A percentile compares a stretch with the other conserved stretches of the same genome.
phyloP scores from a whole-genome alignment of 768 basidiomycete genomes.

The Leccinum subgranulosum region DNA sequence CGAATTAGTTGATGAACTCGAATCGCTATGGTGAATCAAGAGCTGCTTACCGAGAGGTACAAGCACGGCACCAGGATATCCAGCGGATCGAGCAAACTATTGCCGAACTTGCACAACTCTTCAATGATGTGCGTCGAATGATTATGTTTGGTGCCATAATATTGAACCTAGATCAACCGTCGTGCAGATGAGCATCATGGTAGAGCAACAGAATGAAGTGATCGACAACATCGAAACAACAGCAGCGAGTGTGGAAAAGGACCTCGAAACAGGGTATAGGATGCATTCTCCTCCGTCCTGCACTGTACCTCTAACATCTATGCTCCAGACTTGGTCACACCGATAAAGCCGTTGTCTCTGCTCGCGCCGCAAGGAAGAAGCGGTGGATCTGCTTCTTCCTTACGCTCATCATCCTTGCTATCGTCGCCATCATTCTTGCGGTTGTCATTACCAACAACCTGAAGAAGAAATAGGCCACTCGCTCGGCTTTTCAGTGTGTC shows the following conservation, averaged over 20 bases:
- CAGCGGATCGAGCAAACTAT: conserved; percentile 93
- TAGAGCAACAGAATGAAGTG: conserved; percentile 91
- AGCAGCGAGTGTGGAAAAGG: conserved; percentile 71
- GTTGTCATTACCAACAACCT: conserved; percentile 50
- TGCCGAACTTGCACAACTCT: conserved; percentile 89
- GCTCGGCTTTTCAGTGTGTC: background rate
- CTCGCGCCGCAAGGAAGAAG: conserved; percentile 88
- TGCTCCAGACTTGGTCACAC: conserved; percentile 69
- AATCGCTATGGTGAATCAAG: conserved; percentile 89
- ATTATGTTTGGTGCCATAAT: background rate
- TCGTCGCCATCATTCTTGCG: conserved; percentile 61
- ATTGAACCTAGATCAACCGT: conserved; percentile 4
- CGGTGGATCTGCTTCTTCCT: conserved; percentile 96
- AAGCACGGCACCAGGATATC: conserved; percentile 94
- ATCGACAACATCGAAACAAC: conserved; percentile 80
- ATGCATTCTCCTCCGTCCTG: background rate
- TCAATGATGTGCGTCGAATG: conserved; percentile 74
- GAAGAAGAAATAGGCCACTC: conserved; percentile 30
- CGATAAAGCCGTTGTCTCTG: conserved; percentile 81
- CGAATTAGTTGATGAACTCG: conserved; percentile 75
- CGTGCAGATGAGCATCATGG: conserved; percentile 84
- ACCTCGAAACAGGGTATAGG: conserved; percentile 80
- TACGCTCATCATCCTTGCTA: conserved; percentile 59
- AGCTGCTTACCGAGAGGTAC: conserved; percentile 94
- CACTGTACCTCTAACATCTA: background rate